Percentiles rank a stretch among this genome's conserved stretches.
Evolutionary conservation across 2,329 filamentous ascomycete genomes (phyloP).

Genomic region (Xylariaceae sp.): DNA sequence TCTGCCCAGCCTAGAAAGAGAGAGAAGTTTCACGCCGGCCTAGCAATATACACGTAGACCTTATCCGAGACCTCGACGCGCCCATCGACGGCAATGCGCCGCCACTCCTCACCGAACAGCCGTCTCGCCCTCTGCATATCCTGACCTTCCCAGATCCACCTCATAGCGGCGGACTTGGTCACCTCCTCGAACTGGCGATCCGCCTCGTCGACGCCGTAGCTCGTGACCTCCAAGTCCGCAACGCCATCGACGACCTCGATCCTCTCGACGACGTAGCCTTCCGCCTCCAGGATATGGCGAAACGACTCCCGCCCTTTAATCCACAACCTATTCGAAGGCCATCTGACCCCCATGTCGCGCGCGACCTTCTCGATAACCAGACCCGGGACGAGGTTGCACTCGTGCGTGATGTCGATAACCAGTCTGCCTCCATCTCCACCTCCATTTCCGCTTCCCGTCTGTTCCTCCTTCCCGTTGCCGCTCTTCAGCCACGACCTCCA

Average conservation of each 20-base stretch:
- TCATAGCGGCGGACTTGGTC: not conserved
- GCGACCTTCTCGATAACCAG: not conserved
- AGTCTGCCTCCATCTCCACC: not conserved
- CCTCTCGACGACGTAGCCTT: not conserved
- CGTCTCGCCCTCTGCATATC: not conserved
- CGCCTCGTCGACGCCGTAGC: not conserved
- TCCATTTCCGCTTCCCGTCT: too few relatives aligned
- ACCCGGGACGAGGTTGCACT: not conserved
- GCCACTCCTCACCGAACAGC: not conserved
- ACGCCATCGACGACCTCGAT: slow-evolving; percentile 1
- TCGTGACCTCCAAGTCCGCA: not conserved
- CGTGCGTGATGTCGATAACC: slow-evolving; percentile 3
- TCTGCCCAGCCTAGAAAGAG: too few relatives aligned
- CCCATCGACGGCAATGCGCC: not conserved
- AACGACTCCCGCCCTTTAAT: not conserved
- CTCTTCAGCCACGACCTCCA: not conserved
- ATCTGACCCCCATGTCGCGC: not conserved
- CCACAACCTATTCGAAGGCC: not conserved
- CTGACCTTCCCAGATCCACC: not conserved
- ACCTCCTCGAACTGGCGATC: not conserved
- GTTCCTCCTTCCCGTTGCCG: too few relatives aligned
- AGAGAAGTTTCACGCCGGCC: too few relatives aligned
- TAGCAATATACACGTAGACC: not conserved
- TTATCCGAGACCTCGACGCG: not conserved
- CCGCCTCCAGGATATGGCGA: not conserved